These are phyloP conservation scores for Pterula multifida DNA, from an alignment of 1,284 basidiomycete species.

Conservation along the genomic window DNA sequence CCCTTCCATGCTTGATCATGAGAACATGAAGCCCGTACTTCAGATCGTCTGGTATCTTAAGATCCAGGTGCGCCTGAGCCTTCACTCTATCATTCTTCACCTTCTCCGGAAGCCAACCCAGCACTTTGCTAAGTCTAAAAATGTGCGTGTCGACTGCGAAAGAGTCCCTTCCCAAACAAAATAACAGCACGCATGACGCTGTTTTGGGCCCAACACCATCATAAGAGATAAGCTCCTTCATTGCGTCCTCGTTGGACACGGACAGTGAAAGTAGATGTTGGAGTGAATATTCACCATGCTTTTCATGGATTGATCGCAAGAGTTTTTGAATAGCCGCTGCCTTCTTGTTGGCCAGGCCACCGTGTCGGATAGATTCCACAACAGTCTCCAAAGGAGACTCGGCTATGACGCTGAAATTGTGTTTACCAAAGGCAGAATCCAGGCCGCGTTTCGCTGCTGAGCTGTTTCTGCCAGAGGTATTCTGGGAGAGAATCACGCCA, in stretches of 20 bases:
- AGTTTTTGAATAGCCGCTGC: constrained; percentile 54
- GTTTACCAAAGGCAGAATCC: constrained; percentile 45
- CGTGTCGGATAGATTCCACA: constrained; percentile 50
- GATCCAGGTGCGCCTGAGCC: constrained; percentile 62
- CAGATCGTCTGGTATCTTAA: constrained; percentile 44
- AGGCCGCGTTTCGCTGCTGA: constrained; percentile 50
- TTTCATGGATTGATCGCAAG: constrained; percentile 34
- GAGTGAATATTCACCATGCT: constrained; percentile 43
- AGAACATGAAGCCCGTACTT: constrained; percentile 67
- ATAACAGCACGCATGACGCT: constrained; percentile 67
- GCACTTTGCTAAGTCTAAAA: constrained; percentile 48
- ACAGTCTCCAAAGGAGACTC: constrained; percentile 36
- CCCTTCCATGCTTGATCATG: constrained; percentile 53
- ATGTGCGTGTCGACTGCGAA: constrained; percentile 77
- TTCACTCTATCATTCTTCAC: constrained; percentile 41
- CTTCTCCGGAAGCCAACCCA: constrained; percentile 59
- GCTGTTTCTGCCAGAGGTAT: constrained; percentile 56
- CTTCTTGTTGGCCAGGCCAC: constrained; percentile 69
- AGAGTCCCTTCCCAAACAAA: constrained; percentile 59
- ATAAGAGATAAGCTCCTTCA: constrained; percentile 58
- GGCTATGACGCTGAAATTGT: constrained; percentile 51
- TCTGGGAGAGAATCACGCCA: constrained; percentile 64
- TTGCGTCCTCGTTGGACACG: constrained; percentile 44
- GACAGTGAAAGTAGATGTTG: constrained; percentile 36
- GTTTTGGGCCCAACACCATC: constrained; percentile 72